Conservation (phyloP, 805 yeast genomes). For the Candida taoyuanica region DNA sequence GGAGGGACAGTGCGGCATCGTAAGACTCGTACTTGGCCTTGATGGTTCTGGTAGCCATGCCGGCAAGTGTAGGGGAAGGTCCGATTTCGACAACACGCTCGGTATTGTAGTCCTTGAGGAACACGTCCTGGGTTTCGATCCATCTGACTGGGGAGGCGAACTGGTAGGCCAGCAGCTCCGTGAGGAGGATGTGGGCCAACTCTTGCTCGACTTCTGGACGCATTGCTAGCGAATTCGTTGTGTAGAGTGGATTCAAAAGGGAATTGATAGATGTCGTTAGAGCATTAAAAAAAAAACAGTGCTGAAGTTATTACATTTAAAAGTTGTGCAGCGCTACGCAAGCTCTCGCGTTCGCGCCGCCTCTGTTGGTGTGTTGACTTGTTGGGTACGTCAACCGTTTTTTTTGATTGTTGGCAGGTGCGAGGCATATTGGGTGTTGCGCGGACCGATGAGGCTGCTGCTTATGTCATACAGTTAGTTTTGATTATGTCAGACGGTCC, state of each 20-base stretch:
- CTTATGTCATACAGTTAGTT: not conserved
- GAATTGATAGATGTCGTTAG: too few species aligned
- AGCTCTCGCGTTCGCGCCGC: not conserved
- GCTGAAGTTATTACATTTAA: too few species aligned
- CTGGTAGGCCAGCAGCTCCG: slow-evolving; percentile 96
- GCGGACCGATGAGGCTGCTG: not conserved
- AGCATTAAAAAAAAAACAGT: too few species aligned
- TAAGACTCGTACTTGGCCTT: slow-evolving; percentile 91
- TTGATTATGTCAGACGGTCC: too few species aligned
- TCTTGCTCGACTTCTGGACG: slow-evolving; percentile 96
- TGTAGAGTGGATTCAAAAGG: too few species aligned
- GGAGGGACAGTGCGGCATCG: slow-evolving; percentile 85
- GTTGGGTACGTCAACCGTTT: too few species aligned
- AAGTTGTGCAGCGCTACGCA: too few species aligned
- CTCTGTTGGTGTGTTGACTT: slow-evolving; percentile 5
- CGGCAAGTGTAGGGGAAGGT: slow-evolving; percentile 97
- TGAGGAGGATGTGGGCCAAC: slow-evolving; percentile 87
- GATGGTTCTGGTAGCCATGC: slow-evolving; percentile 97
- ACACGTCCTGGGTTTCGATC: slow-evolving; percentile 99
- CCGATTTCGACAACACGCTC: slow-evolving; percentile 98
- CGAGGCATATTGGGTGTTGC: not conserved
- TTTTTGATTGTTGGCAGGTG: too few species aligned
- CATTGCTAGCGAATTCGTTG: too few species aligned
- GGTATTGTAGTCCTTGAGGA: slow-evolving; percentile 87
- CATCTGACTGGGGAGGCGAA: slow-evolving; percentile 99